These are phyloP conservation scores for Talaromyces pinophilus DNA, from an alignment of 2,329 filamentous ascomycete genomes.

Conservation along the genomic window DNA sequence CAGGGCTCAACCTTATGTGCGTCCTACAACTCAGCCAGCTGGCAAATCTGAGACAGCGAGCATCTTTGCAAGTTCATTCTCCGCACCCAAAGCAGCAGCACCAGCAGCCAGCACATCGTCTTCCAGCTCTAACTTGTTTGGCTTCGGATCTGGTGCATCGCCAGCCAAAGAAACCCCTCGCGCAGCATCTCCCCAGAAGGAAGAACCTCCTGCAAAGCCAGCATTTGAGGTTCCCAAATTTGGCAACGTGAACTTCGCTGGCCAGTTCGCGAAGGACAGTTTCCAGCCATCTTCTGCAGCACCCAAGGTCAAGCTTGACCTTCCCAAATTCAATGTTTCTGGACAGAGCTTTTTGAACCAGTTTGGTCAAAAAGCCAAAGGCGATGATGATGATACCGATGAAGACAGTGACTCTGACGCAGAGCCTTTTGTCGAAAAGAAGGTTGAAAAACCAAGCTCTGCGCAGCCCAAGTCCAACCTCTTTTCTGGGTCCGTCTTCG, in stretches of 20 bases:
- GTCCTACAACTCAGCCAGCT: constrained; percentile 2
- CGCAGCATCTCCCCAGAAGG: constrained; percentile 13
- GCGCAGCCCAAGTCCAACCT: constrained; percentile 2
- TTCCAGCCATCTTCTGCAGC: constrained; percentile 20
- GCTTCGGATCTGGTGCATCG: not conserved
- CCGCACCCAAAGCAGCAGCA: constrained; percentile 15
- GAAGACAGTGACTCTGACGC: constrained; percentile 35
- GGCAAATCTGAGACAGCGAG: constrained; percentile 33
- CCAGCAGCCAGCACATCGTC: constrained; percentile 5
- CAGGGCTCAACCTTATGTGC: constrained; percentile 7
- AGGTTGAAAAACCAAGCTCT: constrained; percentile 1
- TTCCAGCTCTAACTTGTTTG: constrained; percentile 2
- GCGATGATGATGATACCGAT: constrained; percentile 19
- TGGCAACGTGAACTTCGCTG: constrained; percentile 17
- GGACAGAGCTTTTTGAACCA: constrained; percentile 19
- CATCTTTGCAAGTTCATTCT: constrained; percentile 35
- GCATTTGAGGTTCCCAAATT: constrained; percentile 23
- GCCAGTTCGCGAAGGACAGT: constrained; percentile 20
- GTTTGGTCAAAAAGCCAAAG: constrained; percentile 23
- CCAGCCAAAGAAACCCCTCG: not conserved
- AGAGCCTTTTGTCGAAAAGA: constrained; percentile 35
- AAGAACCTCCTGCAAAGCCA: constrained; percentile 19
- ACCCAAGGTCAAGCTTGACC: constrained; percentile 14
- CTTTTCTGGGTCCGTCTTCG: constrained; percentile 16
- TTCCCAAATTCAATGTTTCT: constrained; percentile 21